phyloP scores from a whole-genome alignment of 129 eudicot species.

The Calendula officinalis region DNA sequence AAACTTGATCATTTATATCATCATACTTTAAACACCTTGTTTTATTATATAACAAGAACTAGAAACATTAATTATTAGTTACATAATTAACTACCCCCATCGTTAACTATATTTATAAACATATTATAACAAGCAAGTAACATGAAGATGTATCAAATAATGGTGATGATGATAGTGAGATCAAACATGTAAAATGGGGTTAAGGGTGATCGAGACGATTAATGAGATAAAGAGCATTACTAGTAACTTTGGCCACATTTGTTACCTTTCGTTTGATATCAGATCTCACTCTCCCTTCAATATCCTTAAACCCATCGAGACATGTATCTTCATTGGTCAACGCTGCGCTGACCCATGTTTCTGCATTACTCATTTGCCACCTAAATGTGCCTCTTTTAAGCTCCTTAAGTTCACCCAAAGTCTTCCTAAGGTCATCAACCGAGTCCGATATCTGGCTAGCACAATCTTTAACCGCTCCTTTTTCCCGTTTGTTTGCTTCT shows the following conservation, averaged over 20 bases:
- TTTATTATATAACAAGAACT: not conserved
- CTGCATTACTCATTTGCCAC: constrained; percentile 87
- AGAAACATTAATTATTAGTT: too few species aligned
- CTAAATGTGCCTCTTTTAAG: constrained; percentile 52
- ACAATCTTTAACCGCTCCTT: constrained; percentile 51
- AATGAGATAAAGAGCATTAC: constrained; percentile 80
- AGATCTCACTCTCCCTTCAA: constrained; percentile 46
- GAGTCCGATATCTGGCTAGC: constrained; percentile 61
- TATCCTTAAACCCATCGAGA: constrained; percentile 74
- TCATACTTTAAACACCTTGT: constrained; percentile 6
- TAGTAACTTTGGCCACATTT: constrained; percentile 67
- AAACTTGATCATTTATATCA: constrained; percentile 3
- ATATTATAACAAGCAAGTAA: too few species aligned
- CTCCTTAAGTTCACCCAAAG: constrained; percentile 56
- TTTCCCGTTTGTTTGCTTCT: constrained; percentile 38
- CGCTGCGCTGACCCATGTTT: constrained; percentile 95
- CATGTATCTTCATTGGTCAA: constrained; percentile 78
- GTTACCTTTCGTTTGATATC: constrained; percentile 57
- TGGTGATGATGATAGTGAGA: not conserved
- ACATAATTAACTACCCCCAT: too few species aligned
- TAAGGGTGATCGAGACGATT: constrained; percentile 51
- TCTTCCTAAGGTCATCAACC: constrained; percentile 55
- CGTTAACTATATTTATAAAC: too few species aligned
- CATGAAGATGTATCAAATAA: too few species aligned
- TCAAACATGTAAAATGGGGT: not conserved